A percentile compares a stretch with the other conserved stretches of the same genome.
Evolutionary conservation across 2,329 filamentous ascomycete species (phyloP).

Genomic region (Talaromyces piceae): DNA sequence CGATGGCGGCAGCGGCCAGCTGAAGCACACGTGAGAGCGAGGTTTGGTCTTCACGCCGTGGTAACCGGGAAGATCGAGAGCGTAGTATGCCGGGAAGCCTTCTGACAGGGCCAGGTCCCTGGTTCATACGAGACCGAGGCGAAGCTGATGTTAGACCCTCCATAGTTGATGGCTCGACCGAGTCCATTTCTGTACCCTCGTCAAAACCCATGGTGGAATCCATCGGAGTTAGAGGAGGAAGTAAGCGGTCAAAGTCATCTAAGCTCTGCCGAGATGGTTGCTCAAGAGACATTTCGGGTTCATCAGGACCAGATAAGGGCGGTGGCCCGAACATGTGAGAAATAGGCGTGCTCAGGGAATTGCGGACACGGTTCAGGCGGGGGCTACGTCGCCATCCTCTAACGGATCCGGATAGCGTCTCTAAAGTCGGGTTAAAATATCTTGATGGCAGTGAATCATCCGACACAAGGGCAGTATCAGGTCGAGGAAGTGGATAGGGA

Average conservation of each 20-base stretch:
- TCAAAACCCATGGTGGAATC: constrained; percentile 36
- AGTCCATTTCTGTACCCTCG: constrained; percentile 35
- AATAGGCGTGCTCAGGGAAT: constrained; percentile 37
- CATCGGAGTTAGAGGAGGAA: constrained; percentile 30
- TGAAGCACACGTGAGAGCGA: constrained; percentile 56
- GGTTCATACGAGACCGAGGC: constrained; percentile 20
- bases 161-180: constrained; percentile 32
- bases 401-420: constrained; percentile 20
- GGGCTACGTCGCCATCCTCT: constrained; percentile 34
- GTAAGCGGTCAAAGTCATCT: constrained; percentile 27
- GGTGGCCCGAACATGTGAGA: constrained; percentile 38
- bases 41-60: constrained; percentile 54
- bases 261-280: constrained; percentile 22
- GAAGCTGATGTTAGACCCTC: constrained; percentile 10
- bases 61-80: constrained; percentile 46
- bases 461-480: constrained; percentile 24
- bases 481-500: constrained; percentile 33
- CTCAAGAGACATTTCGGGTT: constrained; percentile 20
- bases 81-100: constrained; percentile 40
- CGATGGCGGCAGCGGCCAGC: constrained; percentile 56
- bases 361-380: constrained; percentile 35
- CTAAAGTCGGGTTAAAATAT: constrained; percentile 20
- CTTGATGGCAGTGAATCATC: constrained; percentile 22
- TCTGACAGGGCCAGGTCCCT: constrained; percentile 27
- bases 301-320: constrained; percentile 18